phyloP scores from a whole-genome alignment of 495 filamentous ascomycete genomes.

The Aspergillus avenaceus region DNA sequence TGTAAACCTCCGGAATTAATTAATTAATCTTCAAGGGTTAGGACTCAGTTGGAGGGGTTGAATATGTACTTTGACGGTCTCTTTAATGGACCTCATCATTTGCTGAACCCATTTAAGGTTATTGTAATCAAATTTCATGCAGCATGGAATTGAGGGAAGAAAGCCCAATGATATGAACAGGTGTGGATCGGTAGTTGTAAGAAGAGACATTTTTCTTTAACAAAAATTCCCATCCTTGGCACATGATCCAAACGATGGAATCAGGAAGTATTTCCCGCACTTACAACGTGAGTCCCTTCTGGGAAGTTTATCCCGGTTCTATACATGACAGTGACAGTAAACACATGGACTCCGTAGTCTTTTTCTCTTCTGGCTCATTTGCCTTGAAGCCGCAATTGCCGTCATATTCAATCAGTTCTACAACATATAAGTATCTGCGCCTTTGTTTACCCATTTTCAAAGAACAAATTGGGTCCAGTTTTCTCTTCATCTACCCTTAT shows the following conservation, averaged over 20 bases:
- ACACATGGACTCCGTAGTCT: no score
- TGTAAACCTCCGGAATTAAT: no score
- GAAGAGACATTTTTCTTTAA: no score
- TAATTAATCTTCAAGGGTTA: no score
- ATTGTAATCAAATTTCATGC: not conserved
- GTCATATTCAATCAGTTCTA: not conserved
- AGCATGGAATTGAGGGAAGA: not conserved
- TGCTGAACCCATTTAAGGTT: not conserved
- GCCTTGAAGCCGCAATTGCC: no score
- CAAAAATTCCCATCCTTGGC: no score
- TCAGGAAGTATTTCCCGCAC: constrained; percentile 10
- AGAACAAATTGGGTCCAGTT: not conserved
- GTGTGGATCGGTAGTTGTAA: no score
- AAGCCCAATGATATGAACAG: not conserved
- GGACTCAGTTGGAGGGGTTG: no score
- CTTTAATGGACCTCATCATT: not conserved
- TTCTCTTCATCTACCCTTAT: not conserved
- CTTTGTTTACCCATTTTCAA: not conserved
- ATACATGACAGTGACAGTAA: not conserved
- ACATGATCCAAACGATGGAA: not conserved
- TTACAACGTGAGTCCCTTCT: not conserved
- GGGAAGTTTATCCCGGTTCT: constrained; percentile 10
- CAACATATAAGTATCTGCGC: not conserved
- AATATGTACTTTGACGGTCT: not conserved
- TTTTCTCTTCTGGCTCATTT: not conserved